Base-by-base conservation (phyloP, 106 monocot genomes). In the Cymbidium sinense region DNA sequence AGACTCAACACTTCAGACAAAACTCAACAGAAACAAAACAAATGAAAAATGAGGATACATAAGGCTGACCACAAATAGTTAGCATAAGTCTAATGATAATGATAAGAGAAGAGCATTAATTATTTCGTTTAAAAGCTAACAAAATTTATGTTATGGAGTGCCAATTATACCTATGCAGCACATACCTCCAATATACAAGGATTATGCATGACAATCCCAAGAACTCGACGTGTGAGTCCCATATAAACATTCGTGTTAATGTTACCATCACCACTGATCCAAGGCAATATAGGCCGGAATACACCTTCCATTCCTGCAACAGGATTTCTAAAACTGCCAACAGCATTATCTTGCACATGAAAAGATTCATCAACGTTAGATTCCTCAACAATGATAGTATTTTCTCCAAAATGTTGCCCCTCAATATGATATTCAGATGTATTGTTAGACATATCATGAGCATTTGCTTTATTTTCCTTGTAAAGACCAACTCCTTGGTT, bases 201-300 rank as follows among this genome's bases (percentile, higher is more conserved):
- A 80, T 91, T 90, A 70, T 95, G 95, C 94, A 95, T 99, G 70
- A 92, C 78, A 52, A 67, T 89, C 70, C 99, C 99, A 81, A 99
- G 84, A 77, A 95, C 34, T 43, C 92, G 85, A 15, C 99, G 92
- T 9, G 83, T 83, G 75, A 99, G 89, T 77, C 85, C 91, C 77
- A 82, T 91, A 65, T 95, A 99, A 41, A 95, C 71, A 39, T 80
- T 84, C 71, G 35, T 83, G 73, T 99, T 90, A 6, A 69, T 83
- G 44, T 83, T 93, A n/a, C 99, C 95, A 89, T 95, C 92, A 75
- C 87, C 90, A 85, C 90, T 91, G 23, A 99, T 84, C 99, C 99
- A 99, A 43, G 99, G 99, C 70, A 95, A 77, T 70, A 99, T 93
- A 73, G 99, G 88, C 15, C 70, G 78, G 50, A 70, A 80, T 5